phyloP scores from a whole-genome alignment of 108 stramenopile genomes.

The Discostella stelligeroides region DNA sequence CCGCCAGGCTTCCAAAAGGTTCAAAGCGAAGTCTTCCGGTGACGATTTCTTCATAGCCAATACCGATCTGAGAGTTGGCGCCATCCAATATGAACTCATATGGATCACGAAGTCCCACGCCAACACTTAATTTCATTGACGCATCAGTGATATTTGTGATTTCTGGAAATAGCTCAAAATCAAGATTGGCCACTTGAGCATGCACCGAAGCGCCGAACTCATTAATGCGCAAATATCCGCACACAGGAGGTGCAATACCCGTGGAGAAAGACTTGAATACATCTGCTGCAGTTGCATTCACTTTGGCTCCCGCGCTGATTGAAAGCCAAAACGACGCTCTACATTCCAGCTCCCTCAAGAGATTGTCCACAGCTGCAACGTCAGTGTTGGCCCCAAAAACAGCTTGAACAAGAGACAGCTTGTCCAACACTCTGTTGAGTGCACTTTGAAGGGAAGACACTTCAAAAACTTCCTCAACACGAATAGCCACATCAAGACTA shows the following conservation, averaged over 20 bases:
- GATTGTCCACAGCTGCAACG: not conserved
- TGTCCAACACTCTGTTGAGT: constrained; percentile 5
- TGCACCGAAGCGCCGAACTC: constrained; percentile 10
- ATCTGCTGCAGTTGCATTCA: not conserved
- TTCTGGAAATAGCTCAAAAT: constrained; percentile 9
- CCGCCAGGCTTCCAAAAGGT: constrained; percentile 10
- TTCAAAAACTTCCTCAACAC: constrained; percentile 15
- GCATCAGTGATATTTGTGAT: not conserved
- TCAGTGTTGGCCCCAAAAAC: constrained; percentile 18
- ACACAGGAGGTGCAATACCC: not conserved
- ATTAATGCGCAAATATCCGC: not conserved
- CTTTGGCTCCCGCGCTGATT: constrained; percentile 18
- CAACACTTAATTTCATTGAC: not conserved
- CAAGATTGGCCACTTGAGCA: not conserved
- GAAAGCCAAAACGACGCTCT: constrained; percentile 17
- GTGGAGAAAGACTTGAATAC: not conserved
- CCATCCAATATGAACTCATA: constrained; percentile 1
- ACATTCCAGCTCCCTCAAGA: not conserved
- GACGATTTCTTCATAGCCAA: not conserved
- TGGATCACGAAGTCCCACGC: constrained; percentile 8
- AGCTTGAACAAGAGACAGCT: constrained; percentile 4
- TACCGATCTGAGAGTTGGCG: no score
- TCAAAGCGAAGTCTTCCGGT: not conserved
- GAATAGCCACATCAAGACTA: constrained; percentile 21
- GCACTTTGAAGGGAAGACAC: constrained; percentile 6